phyloP scores from a whole-genome alignment of 2,329 filamentous ascomycete genomes.

The Sordariomycetes sp. region DNA sequence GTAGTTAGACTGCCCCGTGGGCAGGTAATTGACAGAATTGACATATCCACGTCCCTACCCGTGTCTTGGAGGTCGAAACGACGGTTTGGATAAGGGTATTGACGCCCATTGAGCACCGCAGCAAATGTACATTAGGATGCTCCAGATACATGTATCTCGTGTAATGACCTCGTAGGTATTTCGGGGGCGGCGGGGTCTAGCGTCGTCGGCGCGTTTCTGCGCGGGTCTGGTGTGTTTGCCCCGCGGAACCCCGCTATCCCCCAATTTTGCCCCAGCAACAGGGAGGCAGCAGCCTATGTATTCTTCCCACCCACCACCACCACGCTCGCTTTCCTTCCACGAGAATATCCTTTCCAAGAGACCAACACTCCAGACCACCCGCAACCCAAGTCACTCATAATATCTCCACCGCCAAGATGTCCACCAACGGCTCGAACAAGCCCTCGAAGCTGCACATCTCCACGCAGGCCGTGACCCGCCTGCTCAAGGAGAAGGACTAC shows the following conservation, averaged over 20 bases:
- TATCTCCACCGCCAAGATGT: neutral
- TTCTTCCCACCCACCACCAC: neutral
- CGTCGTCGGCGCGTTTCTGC: neutral
- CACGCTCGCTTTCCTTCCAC: neutral
- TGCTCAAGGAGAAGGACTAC: slow-evolving; percentile 83
- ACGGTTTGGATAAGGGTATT: neutral
- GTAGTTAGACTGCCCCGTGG: neutral
- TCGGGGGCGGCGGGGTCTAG: neutral
- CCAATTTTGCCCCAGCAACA: neutral
- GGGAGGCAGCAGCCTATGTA: neutral
- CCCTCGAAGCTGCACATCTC: slow-evolving; percentile 69
- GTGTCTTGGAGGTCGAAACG: neutral
- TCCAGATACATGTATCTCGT: too few species aligned
- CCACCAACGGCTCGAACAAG: neutral
- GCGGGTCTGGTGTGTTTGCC: neutral
- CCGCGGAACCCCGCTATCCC: neutral
- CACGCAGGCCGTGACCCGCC: slow-evolving; percentile 66
- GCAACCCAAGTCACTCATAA: neutral
- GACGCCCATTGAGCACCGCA: too few species aligned
- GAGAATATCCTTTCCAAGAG: neutral
- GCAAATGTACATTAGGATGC: too few species aligned
- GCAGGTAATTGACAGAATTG: neutral
- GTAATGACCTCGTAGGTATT: neutral
- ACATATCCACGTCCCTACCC: neutral
- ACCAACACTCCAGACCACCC: neutral